Evolutionary conservation across 2,329 filamentous ascomycete genomes (phyloP).

Genomic region (Clonostachys rosea): DNA sequence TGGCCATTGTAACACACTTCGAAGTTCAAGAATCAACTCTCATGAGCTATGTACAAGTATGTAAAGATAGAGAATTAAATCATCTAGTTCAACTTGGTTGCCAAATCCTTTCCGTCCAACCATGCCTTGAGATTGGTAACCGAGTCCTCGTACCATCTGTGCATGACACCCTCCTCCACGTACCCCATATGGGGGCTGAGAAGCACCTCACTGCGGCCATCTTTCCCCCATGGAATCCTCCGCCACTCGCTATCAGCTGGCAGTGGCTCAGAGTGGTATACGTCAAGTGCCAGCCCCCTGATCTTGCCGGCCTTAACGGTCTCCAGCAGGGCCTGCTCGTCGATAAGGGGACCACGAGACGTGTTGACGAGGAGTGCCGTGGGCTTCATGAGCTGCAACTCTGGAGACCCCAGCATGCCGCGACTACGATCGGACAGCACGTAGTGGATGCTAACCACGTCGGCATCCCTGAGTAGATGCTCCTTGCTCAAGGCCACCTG

Average conservation of each 20-base stretch:
- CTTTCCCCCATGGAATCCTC: conserved; percentile 56
- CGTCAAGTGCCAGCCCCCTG: conserved; percentile 63
- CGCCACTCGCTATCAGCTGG: conserved; percentile 61
- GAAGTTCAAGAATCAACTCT: too few species aligned
- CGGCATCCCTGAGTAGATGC: conserved; percentile 58
- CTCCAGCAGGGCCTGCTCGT: conserved; percentile 56
- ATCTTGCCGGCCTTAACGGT: conserved; percentile 52
- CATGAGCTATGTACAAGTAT: too few species aligned
- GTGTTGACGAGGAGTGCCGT: conserved; percentile 64
- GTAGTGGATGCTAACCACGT: conserved; percentile 68
- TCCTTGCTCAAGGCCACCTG: conserved; percentile 56
- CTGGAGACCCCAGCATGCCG: conserved; percentile 55
- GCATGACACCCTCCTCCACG: conserved; percentile 60
- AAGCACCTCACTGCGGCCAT: conserved; percentile 62
- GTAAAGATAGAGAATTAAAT: too few species aligned
- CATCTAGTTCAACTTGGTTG: too few species aligned
- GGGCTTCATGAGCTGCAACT: conserved; percentile 62
- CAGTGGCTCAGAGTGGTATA: conserved; percentile 66
- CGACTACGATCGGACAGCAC: conserved; percentile 64
- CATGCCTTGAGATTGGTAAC: conserved; percentile 62
- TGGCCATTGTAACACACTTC: too few species aligned
- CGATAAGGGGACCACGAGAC: conserved; percentile 61
- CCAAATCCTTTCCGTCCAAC: conserved; percentile 14
- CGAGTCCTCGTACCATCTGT: conserved; percentile 65
- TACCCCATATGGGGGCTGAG: conserved; percentile 81